Evolutionary conservation across 306 rosid species (phyloP).

Genomic region (Coriaria nepalensis): DNA sequence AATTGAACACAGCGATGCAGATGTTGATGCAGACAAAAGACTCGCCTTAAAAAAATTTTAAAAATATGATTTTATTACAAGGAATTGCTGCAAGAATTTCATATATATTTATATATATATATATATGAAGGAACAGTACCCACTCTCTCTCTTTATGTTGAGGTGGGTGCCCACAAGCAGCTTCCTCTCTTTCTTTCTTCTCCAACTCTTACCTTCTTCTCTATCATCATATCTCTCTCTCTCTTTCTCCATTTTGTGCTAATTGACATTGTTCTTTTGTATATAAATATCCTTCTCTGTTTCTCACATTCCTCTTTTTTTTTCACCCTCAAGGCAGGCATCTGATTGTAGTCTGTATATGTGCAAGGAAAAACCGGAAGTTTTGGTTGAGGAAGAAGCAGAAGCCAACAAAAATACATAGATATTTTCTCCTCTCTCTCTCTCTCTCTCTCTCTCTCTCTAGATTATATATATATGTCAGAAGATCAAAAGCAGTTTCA

Average conservation of each 20-base stretch:
- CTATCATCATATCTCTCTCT: constrained; percentile 1
- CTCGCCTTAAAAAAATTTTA: constrained; percentile 27
- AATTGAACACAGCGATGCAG: constrained; percentile 59
- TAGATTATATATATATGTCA: too few relatives aligned
- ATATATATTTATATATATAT: too few relatives aligned
- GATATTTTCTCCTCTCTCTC: background rate
- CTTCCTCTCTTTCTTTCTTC: constrained; percentile 31
- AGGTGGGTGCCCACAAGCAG: constrained; percentile 55
- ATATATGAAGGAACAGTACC: too few relatives aligned
- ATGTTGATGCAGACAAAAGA: constrained; percentile 21
- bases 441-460: constrained; percentile 37
- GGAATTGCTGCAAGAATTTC: constrained; percentile 5
- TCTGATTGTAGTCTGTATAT: constrained; percentile 30
- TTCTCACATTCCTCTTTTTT: background rate
- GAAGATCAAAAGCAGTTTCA: constrained; percentile 46
- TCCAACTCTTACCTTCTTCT: background rate
- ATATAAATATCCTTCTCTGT: constrained; percentile 9
- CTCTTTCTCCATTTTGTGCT: background rate
- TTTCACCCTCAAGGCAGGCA: constrained; percentile 41
- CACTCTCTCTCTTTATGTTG: constrained; percentile 12
- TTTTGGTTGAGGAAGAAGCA: constrained; percentile 10
- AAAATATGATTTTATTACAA: too few relatives aligned
- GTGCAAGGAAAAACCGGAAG: constrained; percentile 21
- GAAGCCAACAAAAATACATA: background rate
- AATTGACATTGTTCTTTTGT: background rate